Evolutionary conservation across 1,139 yeast species (phyloP), one percentile per base, ranked within the genome.

Genomic region (Zygoascus hellenicus): DNA sequence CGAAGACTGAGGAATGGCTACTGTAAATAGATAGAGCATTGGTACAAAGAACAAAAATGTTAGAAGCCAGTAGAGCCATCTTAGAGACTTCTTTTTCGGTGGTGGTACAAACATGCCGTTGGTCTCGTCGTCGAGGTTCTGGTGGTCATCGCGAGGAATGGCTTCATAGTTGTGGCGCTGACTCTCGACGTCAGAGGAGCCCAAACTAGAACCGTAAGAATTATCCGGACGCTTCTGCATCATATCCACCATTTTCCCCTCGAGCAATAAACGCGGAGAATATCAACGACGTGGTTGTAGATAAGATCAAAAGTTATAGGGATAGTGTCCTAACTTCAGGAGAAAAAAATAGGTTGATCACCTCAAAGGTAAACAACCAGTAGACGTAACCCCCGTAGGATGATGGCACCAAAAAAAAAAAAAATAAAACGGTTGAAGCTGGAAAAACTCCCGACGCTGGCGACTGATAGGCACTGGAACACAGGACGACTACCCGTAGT

Each of bases 1-100:
- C 6, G 53, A 51, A 11, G 40, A 46, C 31, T 44, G 42, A 2
- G 61, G 61, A 19, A 58, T 47, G 19, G 41, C 36, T 15, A 55
- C 50, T 37, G 52, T 44, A 26, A 58, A 56, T 7, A 54, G 29
- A 38, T 57, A 57, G 14, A 42, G 38, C 38, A 52, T 11, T 3
- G 57, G 52, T 13, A 45, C 13, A 16, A 47, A 37, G 16, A 42
- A 45, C 14, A 45, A 29, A 38, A 38, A n/a, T 16, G 13, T 11
- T 19, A 36, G 36, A 17, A 30, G 13, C 30, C 29, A 19, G 39
- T 19, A 19, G 9, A 19, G 19, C 39, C 39, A 19, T 19, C 5
- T 17, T 6, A 29, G 22, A 14, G 30, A 19, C 14, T 36, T 36
- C 15, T 26, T 26, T 3, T 19, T 17, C 22, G 14, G 13, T 17